These are phyloP conservation scores for Macrocybe gigantea DNA, from an alignment of 768 basidiomycete species.

Conservation along the genomic window DNA sequence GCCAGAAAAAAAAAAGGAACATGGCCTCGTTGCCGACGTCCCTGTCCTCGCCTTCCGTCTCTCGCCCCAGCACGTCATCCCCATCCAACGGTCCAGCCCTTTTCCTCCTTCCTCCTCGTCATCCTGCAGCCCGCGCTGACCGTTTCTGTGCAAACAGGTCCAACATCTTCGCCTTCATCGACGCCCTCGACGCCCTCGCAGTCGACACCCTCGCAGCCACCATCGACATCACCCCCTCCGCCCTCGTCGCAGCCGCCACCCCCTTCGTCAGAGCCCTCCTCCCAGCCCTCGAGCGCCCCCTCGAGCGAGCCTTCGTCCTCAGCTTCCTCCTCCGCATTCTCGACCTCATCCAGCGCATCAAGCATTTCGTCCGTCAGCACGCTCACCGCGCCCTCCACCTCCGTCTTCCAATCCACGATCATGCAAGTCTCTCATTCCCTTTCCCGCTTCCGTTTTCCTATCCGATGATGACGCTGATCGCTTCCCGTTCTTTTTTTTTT, in stretches of 20 bases:
- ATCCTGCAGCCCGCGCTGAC: too few relatives aligned
- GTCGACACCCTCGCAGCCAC: not conserved
- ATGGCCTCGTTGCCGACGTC: too few relatives aligned
- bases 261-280: not conserved
- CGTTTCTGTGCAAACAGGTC: too few relatives aligned
- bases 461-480: not conserved
- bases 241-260: not conserved
- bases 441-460: not conserved
- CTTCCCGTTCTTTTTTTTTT: not conserved
- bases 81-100: too few relatives aligned
- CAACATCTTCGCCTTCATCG: not conserved
- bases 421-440: not conserved
- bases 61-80: too few relatives aligned
- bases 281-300: too few relatives aligned
- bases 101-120: too few relatives aligned
- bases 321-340: not conserved
- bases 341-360: not conserved
- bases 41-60: too few relatives aligned
- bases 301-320: too few relatives aligned
- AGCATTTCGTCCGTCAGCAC: not conserved
- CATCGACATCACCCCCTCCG: not conserved
- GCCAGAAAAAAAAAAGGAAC: too few relatives aligned
- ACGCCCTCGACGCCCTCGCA: not conserved
- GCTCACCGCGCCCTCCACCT: slow-evolving; percentile 1
- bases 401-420: not conserved